phyloP scores from a whole-genome alignment of 345 rosid genomes.

The Arabidopsis thaliana region DNA sequence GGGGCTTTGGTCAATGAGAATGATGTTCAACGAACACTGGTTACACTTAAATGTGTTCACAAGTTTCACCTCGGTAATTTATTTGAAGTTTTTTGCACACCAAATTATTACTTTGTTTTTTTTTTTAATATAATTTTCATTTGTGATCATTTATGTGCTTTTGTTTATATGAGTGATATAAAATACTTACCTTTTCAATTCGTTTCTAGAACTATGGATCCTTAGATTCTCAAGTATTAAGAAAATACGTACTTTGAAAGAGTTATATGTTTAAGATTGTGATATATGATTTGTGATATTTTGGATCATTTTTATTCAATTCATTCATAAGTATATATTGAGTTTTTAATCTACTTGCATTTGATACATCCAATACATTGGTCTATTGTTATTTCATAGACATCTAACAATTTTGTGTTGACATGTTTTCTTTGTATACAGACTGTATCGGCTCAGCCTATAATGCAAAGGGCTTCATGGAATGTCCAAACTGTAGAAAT shows the following conservation, averaged over 20 bases:
- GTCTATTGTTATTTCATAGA: neutral
- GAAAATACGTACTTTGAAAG: neutral
- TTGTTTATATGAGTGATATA: neutral
- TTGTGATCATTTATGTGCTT: neutral
- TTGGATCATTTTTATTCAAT: neutral
- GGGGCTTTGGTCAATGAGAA: neutral
- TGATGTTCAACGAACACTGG: constrained; percentile 1
- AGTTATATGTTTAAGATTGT: neutral
- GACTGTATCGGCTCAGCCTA: constrained; percentile 5
- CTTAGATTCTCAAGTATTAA: neutral
- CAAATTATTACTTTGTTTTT: neutral
- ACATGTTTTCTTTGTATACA: neutral
- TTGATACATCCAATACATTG: neutral
- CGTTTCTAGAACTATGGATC: neutral
- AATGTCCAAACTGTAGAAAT: constrained; percentile 16
- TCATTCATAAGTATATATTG: neutral
- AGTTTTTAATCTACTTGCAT: neutral
- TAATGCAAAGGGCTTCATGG: neutral
- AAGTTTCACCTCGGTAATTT: neutral
- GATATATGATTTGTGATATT: neutral
- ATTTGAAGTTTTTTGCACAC: neutral
- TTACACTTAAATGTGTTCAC: constrained; percentile 11
- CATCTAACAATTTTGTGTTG: neutral
- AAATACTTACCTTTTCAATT: neutral
- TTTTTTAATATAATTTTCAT: neutral